Base-by-base conservation (phyloP, 2,329 filamentous ascomycete species). In the Rutstroemia sp. region DNA sequence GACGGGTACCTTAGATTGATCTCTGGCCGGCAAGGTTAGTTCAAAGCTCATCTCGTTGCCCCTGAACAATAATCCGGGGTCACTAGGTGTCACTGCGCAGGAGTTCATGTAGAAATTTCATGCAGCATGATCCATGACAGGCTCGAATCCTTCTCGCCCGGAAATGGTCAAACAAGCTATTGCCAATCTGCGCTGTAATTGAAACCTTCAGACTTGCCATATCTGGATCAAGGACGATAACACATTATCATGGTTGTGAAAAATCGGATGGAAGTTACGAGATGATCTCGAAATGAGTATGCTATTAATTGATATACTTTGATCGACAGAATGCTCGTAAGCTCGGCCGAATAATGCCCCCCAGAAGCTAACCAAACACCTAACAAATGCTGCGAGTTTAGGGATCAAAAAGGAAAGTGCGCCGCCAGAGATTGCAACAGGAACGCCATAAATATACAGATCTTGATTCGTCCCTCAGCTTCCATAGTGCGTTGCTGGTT, bases 401-500 rank as follows among this genome's bases (percentile, higher is more conserved):
- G 16, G 50, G 41, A 50, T 37, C 19, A 19, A 39, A 30, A 30
- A 39, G 25, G 6, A 47, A 12, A 51, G 21, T 39, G 27, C n/a
- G 37, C 19, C 42, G 44, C 44, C 42, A 46, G 47, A 53, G 10
- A 27, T 42, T 30, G 30, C 34, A 25, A 37, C 16, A 42, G 46
- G 23, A 46, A 58, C 48, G 34, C 59, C 51, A 47, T 37, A 19
- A 53, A 19, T 48, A 42, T 54, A 57, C 51, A 56, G 7, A 21
- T 37, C 37, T 48, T 25, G 39, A 23, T 27, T 25, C 14, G 19
- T 23, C 44, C 21, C 51, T 58, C 57, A 65, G 57, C 58, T 62
- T 39, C 47, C 64, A 34, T 66, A 67, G 50, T 69, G 65, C 21
- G 66, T 60, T 14, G 61, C 57, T 30, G 66, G 67, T 54, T 67